Conservation (phyloP, 73 alveolate genomes). For the Paramecium primaurelia region DNA sequence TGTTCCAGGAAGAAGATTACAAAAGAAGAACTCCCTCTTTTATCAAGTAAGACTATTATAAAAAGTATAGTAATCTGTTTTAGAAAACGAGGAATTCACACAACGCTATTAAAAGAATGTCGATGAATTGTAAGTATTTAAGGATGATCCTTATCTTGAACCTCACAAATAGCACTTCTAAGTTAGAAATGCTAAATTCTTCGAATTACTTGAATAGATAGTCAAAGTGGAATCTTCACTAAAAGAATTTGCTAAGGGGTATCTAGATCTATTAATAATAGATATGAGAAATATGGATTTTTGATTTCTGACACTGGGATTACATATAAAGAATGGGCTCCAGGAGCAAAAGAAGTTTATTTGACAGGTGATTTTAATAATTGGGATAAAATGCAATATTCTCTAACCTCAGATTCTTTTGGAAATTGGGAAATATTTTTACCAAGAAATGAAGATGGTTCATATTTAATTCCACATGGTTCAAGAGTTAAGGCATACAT, state of each 20-base stretch:
- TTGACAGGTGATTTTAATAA: conserved; percentile 71
- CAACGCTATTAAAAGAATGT: neutral
- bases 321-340: conserved; percentile 89
- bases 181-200: conserved; percentile 53
- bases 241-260: conserved; percentile 62
- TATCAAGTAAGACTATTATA: neutral
- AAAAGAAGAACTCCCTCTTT: conserved; percentile 11
- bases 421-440: conserved; percentile 70
- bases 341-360: conserved; percentile 86
- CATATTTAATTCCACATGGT: conserved; percentile 65
- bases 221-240: conserved; percentile 45
- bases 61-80: neutral
- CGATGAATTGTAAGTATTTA: conserved; percentile 5
- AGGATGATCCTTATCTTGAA: conserved; percentile 32
- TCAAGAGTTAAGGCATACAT: conserved; percentile 68
- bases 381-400: conserved; percentile 68
- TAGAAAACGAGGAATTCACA: neutral
- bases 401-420: conserved; percentile 63
- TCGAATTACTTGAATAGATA: conserved; percentile 27
- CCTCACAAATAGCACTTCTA: conserved; percentile 50
- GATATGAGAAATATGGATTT: conserved; percentile 58
- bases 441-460: conserved; percentile 63
- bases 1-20: neutral
- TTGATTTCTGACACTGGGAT: conserved; percentile 27
- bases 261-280: neutral